Evolutionary conservation across 495 filamentous ascomycete species (phyloP).

Genomic region (Xylaria nigripes): DNA sequence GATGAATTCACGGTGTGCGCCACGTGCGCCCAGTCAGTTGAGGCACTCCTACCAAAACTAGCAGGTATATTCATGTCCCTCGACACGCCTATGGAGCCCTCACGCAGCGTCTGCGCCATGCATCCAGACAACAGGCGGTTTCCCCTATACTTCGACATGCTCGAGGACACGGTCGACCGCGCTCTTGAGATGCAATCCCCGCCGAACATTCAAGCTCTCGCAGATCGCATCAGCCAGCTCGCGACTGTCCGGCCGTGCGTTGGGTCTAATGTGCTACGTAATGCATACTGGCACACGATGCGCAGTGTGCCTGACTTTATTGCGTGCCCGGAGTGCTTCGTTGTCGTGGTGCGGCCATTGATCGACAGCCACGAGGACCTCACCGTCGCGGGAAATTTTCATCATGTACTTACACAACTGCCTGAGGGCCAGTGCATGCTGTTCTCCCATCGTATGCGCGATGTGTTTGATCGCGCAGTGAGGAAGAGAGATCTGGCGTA

Average conservation of each 20-base stretch:
- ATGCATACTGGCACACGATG: conserved; percentile 27
- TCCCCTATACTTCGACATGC: conserved; percentile 33
- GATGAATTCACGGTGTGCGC: conserved; percentile 34
- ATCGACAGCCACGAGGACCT: conserved; percentile 31
- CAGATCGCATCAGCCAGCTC: conserved; percentile 27
- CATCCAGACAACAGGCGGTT: conserved; percentile 31
- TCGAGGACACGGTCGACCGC: conserved; percentile 34
- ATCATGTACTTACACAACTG: conserved; percentile 37
- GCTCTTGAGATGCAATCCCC: conserved; percentile 23
- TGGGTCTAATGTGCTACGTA: conserved; percentile 19
- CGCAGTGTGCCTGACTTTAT: conserved; percentile 31
- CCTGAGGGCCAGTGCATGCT: conserved; percentile 59
- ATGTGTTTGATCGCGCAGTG: conserved; percentile 53
- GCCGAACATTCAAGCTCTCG: conserved; percentile 31
- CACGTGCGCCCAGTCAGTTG: conserved; percentile 34
- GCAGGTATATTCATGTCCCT: conserved; percentile 32
- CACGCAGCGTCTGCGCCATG: conserved; percentile 34
- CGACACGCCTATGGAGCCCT: conserved; percentile 27
- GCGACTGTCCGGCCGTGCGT: conserved; percentile 31
- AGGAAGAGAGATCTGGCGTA: conserved; percentile 47
- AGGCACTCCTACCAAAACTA: conserved; percentile 36
- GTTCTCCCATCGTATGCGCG: conserved; percentile 67
- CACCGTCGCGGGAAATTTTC: conserved; percentile 52
- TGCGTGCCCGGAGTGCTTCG: conserved; percentile 51
- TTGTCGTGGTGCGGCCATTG: conserved; percentile 58